These are phyloP conservation scores for Asterella californica DNA, from an alignment of 225 moss, liverwort and hornwort species.

Conservation along the genomic window DNA sequence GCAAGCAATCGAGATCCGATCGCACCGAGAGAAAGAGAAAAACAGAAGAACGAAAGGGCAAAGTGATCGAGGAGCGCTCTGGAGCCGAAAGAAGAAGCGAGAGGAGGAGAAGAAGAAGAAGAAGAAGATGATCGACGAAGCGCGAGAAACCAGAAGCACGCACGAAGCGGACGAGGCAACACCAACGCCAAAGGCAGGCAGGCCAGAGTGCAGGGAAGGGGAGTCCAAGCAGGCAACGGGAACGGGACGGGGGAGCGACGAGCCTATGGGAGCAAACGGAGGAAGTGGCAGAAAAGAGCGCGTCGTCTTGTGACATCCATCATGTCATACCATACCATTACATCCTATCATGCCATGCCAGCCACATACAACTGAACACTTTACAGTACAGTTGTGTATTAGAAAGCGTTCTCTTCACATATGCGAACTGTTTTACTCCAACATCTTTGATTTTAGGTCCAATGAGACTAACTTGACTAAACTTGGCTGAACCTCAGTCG, in stretches of 20 bases:
- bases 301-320: constrained; percentile 13
- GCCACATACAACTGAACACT: not conserved
- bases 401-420: no score
- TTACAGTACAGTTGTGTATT: no score
- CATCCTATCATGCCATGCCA: not conserved
- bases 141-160: not conserved
- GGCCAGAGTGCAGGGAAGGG: not conserved
- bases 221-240: not conserved
- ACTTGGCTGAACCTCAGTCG: no score
- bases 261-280: constrained; percentile 6
- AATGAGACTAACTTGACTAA: no score
- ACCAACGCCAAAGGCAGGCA: not conserved
- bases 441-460: no score
- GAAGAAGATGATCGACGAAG: not conserved
- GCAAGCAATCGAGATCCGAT: not conserved
- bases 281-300: constrained; percentile 4
- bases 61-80: not conserved
- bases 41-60: not conserved
- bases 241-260: constrained; percentile 1
- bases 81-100: not conserved
- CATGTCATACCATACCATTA: not conserved
- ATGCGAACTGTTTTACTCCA: no score
- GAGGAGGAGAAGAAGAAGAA: not conserved
- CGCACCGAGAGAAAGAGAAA: not conserved
- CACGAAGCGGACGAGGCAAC: not conserved